Percentiles rank a stretch among this genome's conserved stretches.
Evolutionary conservation across 2,329 filamentous ascomycete genomes (phyloP).

Genomic region (Huntiella savannae): DNA sequence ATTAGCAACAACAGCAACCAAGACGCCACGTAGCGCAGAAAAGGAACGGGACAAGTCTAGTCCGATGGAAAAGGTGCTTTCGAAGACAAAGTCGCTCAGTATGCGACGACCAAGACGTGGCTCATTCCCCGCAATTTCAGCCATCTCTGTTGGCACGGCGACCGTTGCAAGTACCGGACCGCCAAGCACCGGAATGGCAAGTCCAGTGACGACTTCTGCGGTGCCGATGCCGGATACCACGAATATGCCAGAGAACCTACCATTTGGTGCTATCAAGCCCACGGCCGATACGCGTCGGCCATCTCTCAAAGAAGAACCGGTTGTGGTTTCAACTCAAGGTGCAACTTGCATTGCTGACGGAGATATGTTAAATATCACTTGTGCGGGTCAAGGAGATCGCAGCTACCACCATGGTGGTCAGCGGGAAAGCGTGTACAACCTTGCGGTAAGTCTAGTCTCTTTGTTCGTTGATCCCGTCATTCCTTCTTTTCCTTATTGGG

Average conservation of each 20-base stretch:
- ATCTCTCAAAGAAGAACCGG: no score
- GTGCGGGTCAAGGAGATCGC: not conserved
- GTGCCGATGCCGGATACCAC: not conserved
- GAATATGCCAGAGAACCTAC: not conserved
- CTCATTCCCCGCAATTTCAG: not conserved
- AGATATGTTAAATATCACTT: not conserved
- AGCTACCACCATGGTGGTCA: not conserved
- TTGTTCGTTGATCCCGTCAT: no score
- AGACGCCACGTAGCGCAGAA: not conserved
- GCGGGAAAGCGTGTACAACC: not conserved
- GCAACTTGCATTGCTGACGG: no score
- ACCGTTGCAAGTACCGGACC: not conserved
- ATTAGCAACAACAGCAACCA: not conserved
- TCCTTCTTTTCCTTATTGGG: no score
- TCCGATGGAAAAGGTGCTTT: not conserved
- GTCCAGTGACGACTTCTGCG: not conserved
- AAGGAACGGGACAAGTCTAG: not conserved
- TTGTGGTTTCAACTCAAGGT: no score
- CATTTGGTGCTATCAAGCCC: no score
- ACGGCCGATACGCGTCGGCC: no score
- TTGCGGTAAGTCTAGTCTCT: no score
- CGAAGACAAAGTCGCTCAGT: slow-evolving; percentile 1
- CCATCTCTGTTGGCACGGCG: not conserved
- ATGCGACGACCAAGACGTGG: not conserved
- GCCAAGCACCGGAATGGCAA: not conserved